Percentiles rank a stretch among this genome's conserved stretches.
These are phyloP conservation scores for Verbena officinalis DNA, from an alignment of 257 asterid species.

Conservation along the genomic window DNA sequence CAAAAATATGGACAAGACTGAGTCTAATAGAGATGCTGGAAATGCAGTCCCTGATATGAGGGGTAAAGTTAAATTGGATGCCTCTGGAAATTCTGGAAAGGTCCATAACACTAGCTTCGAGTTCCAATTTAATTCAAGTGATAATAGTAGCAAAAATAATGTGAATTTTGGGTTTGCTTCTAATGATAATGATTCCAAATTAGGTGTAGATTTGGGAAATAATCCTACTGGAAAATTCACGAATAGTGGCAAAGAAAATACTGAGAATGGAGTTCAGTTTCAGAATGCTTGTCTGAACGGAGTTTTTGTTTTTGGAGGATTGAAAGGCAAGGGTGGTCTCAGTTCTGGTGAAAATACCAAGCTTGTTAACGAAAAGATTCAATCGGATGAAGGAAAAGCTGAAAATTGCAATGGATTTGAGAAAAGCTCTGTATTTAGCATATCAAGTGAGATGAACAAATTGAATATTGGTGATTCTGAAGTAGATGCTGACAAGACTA, in stretches of 20 bases:
- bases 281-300: conserved; percentile 37
- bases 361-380: conserved; percentile 32
- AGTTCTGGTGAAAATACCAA: conserved; percentile 37
- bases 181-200: conserved; percentile 21
- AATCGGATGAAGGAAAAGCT: conserved; percentile 31
- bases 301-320: conserved; percentile 46
- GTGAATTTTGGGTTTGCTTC: conserved; percentile 43
- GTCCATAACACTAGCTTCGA: conserved; percentile 31
- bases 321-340: conserved; percentile 35
- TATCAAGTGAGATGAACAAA: conserved; percentile 58
- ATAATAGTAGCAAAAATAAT: conserved; percentile 28
- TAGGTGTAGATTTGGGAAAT: conserved; percentile 22
- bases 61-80: conserved; percentile 35
- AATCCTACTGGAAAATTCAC: conserved; percentile 23
- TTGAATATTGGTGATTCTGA: conserved; percentile 53
- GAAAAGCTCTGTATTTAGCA: conserved; percentile 43
- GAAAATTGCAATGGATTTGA: conserved; percentile 35
- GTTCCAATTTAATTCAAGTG: conserved; percentile 23
- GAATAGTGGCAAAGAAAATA: conserved; percentile 35
- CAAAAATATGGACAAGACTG: conserved; percentile 23
- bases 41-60: conserved; percentile 34
- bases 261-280: conserved; percentile 31
- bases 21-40: conserved; percentile 30
- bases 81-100: conserved; percentile 38
- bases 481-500: conserved; percentile 37